Base-by-base conservation (phyloP, 1,139 yeast genomes). In the Candida gigantensis region DNA sequence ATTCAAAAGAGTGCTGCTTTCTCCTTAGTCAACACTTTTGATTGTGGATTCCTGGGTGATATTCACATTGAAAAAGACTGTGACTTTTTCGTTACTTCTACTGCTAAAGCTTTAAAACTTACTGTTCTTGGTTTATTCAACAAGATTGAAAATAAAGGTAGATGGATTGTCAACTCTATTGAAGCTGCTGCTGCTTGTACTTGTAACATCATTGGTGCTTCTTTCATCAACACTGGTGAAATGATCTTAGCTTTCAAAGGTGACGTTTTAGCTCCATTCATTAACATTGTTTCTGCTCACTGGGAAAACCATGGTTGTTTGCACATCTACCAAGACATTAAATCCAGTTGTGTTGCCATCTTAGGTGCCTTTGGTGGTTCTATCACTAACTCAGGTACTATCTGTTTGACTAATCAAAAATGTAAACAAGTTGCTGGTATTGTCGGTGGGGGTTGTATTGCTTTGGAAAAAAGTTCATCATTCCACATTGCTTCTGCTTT, bases 71-170 rank as follows among this genome's bases (percentile, higher is more conserved):
- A 31, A 12, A 24, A 24, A 19, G 34, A 16, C 19, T 31, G 34
- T 25, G 18, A 31, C 6, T 31, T 31, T 20, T 19, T 31, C 24
- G 24, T 31, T 31, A 24, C 34, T 25, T 31, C 34, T 13, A 31
- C 23, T 11, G 29, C 24, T 25, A 15, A 31, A 9, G 34, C 29
- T 19, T 25, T 31, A 18, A 31, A 31, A 18, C 28, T 31, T 31
- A 13, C 19, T 19, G 18, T 31, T 25, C 17, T 13, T 19, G 23
- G 23, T 13, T 12, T 31, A 7, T 31, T 31, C 19, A 18, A 19
- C 23, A 31, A 25, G 9, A 24, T 31, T 25, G 25, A 24, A 11
- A 31, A 31, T 29, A 25, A 31, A 10, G 34, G 34, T 31, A 18
- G 9, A 13, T 31, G 34, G 34, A 17, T 24, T 18, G 19, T 31